Conservation (phyloP, 257 asterid genomes). For the Paraleonurus japonicus region DNA sequence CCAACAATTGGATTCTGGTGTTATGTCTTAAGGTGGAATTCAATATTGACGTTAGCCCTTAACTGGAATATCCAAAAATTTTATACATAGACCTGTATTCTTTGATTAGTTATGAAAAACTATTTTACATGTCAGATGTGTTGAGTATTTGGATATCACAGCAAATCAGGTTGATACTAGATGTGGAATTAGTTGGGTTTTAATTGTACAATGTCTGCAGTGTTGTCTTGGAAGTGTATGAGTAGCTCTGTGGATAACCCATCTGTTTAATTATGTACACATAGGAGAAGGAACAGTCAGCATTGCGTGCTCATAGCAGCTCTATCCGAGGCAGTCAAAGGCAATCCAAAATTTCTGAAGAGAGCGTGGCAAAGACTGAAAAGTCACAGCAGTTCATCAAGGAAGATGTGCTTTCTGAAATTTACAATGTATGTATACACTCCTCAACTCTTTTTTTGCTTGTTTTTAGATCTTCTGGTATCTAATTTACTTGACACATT, state of each 20-base stretch:
- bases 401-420: slow-evolving; percentile 73
- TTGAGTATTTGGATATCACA: background rate
- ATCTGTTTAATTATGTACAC: slow-evolving; percentile 18
- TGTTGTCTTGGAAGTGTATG: background rate
- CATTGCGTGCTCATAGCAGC: slow-evolving; percentile 92
- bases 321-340: slow-evolving; percentile 51
- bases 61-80: background rate
- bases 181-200: background rate
- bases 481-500: background rate
- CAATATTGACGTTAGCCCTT: background rate
- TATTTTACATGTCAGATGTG: background rate
- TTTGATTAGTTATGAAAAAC: background rate
- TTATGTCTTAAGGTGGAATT: too few species aligned
- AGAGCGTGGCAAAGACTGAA: slow-evolving; percentile 40
- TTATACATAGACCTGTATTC: background rate
- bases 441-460: background rate
- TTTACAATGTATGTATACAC: slow-evolving; percentile 55
- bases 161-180: background rate
- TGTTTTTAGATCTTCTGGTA: background rate
- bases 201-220: background rate
- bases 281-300: slow-evolving; percentile 91
- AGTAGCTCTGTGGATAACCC: background rate
- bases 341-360: slow-evolving; percentile 49
- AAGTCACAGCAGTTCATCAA: slow-evolving; percentile 73
- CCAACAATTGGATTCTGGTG: too few species aligned